Conservation (phyloP, 495 filamentous ascomycete species). For the Podospora tetraspora region DNA sequence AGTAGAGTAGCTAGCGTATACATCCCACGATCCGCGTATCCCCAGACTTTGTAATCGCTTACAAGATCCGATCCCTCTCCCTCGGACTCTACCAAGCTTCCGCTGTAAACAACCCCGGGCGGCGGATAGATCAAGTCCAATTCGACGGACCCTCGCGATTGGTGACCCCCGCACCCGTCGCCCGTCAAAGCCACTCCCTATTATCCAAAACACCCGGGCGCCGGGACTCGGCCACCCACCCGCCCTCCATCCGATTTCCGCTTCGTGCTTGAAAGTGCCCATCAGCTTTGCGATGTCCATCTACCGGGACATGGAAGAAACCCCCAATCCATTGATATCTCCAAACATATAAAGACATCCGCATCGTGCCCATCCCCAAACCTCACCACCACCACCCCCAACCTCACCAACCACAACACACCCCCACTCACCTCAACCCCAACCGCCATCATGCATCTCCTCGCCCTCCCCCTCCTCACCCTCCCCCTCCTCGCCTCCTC, state of each 20-base stretch:
- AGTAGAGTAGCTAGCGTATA: not conserved
- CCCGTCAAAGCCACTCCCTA: not conserved
- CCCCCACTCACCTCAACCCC: not conserved
- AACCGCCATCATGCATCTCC: constrained; percentile 2
- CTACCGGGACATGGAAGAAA: not conserved
- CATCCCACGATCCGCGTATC: not conserved
- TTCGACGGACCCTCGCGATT: constrained; percentile 1
- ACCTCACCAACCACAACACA: not conserved
- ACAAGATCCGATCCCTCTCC: not conserved
- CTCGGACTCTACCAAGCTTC: not conserved
- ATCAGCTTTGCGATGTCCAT: not conserved
- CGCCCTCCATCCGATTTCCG: not conserved
- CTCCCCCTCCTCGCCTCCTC: constrained; percentile 50
- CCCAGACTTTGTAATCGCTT: not conserved
- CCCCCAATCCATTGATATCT: too few relatives aligned
- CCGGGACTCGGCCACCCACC: not conserved
- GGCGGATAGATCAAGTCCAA: not conserved
- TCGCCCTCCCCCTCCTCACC: constrained; percentile 35
- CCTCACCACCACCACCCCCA: not conserved
- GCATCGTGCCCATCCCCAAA: not conserved
- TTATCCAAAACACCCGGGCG: constrained; percentile 6
- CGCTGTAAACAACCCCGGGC: constrained; percentile 6
- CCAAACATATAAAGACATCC: not conserved
- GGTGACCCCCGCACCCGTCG: not conserved
- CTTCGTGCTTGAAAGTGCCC: not conserved